Percentiles rank a stretch among this genome's conserved stretches.
phyloP scores from a whole-genome alignment of 2,329 filamentous ascomycete genomes.

The Colletotrichum chrysophilum region DNA sequence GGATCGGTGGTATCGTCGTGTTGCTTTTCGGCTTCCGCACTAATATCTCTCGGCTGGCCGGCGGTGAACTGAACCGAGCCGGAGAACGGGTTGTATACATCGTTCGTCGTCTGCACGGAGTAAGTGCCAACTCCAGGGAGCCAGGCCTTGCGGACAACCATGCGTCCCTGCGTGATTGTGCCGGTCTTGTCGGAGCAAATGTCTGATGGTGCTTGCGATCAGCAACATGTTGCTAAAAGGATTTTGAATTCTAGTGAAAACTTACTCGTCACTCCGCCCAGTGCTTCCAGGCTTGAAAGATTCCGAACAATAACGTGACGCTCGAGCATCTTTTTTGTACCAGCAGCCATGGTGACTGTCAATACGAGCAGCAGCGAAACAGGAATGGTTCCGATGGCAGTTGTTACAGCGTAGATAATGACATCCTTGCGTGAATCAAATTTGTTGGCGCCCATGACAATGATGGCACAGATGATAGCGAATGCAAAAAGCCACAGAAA shows the following conservation, averaged over 20 bases:
- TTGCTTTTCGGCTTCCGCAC: slow-evolving; percentile 28
- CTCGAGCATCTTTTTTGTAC: slow-evolving; percentile 58
- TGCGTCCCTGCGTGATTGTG: slow-evolving; percentile 57
- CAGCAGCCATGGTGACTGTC: slow-evolving; percentile 64
- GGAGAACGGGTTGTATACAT: slow-evolving; percentile 62
- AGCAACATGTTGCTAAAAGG: neutral
- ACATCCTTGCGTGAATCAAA: slow-evolving; percentile 43
- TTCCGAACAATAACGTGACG: slow-evolving; percentile 58
- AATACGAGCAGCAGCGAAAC: slow-evolving; percentile 56
- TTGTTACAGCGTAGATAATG: slow-evolving; percentile 49
- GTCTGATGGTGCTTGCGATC: slow-evolving; percentile 31
- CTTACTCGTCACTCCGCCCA: slow-evolving; percentile 56
- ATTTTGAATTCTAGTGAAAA: neutral
- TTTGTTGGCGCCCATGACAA: slow-evolving; percentile 48
- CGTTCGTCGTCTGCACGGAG: slow-evolving; percentile 51
- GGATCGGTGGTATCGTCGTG: slow-evolving; percentile 31
- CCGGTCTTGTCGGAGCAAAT: slow-evolving; percentile 65
- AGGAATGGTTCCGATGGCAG: slow-evolving; percentile 56
- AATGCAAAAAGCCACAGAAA: slow-evolving; percentile 71
- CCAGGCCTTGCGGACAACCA: slow-evolving; percentile 60
- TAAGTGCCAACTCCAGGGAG: slow-evolving; percentile 53
- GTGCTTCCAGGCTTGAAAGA: slow-evolving; percentile 55
- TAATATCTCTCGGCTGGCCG: slow-evolving; percentile 39
- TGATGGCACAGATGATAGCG: slow-evolving; percentile 51
- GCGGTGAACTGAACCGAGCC: slow-evolving; percentile 48